Evolutionary conservation across 805 yeast species (phyloP).

Genomic region (Kodamaea kaohsiungensis): DNA sequence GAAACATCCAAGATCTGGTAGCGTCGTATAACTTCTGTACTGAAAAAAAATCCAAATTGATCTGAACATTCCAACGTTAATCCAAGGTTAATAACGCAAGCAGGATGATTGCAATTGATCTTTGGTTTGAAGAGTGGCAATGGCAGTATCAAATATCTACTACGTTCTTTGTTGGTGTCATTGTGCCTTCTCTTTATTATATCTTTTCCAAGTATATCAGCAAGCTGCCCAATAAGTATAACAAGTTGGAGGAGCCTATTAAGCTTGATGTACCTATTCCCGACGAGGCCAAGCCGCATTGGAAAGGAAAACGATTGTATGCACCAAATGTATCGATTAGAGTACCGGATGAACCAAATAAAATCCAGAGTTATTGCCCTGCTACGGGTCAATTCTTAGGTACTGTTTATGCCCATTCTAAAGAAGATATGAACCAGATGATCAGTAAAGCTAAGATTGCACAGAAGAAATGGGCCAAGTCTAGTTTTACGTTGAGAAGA

Average conservation of each 20-base stretch:
- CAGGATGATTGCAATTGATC: slow-evolving; percentile 44
- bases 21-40: not conserved
- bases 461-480: slow-evolving; percentile 50
- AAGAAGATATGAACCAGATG: slow-evolving; percentile 67
- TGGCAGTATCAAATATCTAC: slow-evolving; percentile 49
- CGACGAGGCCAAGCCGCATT: slow-evolving; percentile 79
- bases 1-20: too few species aligned
- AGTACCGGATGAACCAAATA: slow-evolving; percentile 61
- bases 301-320: slow-evolving; percentile 84
- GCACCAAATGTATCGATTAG: slow-evolving; percentile 56
- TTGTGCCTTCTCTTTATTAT: slow-evolving; percentile 37
- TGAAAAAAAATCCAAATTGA: not conserved
- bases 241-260: slow-evolving; percentile 42
- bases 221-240: slow-evolving; percentile 40
- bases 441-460: slow-evolving; percentile 56
- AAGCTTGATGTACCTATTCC: slow-evolving; percentile 62
- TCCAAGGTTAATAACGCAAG: not conserved
- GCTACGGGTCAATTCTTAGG: slow-evolving; percentile 94
- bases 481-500: slow-evolving; percentile 66
- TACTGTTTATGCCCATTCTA: slow-evolving; percentile 60
- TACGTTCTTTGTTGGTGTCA: slow-evolving; percentile 42
- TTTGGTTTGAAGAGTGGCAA: slow-evolving; percentile 39
- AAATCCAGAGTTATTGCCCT: slow-evolving; percentile 87
- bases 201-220: slow-evolving; percentile 38
- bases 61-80: not conserved